These are phyloP conservation scores for Tulasnella sp. DNA, from an alignment of 768 basidiomycete species.

Conservation along the genomic window DNA sequence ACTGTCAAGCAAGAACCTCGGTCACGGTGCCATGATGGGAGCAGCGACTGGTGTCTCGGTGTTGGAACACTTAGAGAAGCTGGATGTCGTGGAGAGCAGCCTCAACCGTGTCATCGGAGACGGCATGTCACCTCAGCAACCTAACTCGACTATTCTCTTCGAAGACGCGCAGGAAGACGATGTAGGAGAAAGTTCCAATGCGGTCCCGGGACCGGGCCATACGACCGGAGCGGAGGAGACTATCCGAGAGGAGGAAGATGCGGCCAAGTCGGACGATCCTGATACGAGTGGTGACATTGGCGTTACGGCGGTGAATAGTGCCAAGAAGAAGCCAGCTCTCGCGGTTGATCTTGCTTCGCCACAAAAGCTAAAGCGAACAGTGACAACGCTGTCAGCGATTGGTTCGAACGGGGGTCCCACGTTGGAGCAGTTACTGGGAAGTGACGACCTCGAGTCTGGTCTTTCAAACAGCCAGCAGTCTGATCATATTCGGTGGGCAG, in stretches of 20 bases:
- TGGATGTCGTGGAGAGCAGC: slow-evolving; percentile 52
- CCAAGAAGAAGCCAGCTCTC: neutral
- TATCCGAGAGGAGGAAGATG: neutral
- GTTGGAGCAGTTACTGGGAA: neutral
- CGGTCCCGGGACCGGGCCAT: neutral
- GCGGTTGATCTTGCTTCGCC: slow-evolving; percentile 3
- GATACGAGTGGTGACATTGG: neutral
- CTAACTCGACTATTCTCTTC: neutral
- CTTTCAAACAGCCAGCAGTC: neutral
- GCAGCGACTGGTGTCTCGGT: slow-evolving; percentile 80
- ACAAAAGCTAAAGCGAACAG: neutral
- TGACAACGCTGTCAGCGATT: neutral
- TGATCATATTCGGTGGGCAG: neutral
- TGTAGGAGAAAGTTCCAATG: neutral
- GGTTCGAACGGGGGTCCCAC: neutral
- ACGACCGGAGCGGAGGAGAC: neutral
- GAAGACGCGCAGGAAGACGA: slow-evolving; percentile 15
- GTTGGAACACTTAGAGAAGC: slow-evolving; percentile 71
- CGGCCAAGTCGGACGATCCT: neutral
- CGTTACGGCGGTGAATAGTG: neutral
- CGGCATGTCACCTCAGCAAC: neutral
- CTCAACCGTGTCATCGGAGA: slow-evolving; percentile 13
- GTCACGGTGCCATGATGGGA: slow-evolving; percentile 52
- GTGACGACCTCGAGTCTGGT: slow-evolving; percentile 3
- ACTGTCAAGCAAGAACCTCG: slow-evolving; percentile 64